Percentiles rank a stretch among this genome's conserved stretches.
phyloP scores from a whole-genome alignment of 1,139 yeast genomes.

The Kluyveromyces sp. region DNA sequence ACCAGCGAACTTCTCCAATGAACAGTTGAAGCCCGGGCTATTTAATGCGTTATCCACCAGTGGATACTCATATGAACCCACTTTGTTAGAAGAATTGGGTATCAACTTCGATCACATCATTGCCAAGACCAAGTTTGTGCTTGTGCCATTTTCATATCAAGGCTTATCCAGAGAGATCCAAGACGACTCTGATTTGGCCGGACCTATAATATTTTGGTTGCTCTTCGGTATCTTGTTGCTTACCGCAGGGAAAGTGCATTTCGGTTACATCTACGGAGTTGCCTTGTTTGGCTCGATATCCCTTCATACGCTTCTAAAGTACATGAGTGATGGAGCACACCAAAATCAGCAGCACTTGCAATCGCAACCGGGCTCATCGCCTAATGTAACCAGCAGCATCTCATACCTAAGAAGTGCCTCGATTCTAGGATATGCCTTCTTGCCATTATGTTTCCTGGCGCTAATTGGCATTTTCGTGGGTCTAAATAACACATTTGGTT shows the following conservation, averaged over 20 bases:
- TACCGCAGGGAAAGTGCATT: slow-evolving; percentile 86
- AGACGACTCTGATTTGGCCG: slow-evolving; percentile 91
- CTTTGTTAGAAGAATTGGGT: slow-evolving; percentile 85
- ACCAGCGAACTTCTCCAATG: slow-evolving; percentile 21
- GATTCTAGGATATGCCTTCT: slow-evolving; percentile 85
- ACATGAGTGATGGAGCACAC: slow-evolving; percentile 44
- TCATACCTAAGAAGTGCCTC: slow-evolving; percentile 46
- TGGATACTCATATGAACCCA: slow-evolving; percentile 92
- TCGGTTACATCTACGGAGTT: slow-evolving; percentile 94
- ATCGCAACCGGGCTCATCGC: neutral
- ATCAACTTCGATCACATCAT: slow-evolving; percentile 85
- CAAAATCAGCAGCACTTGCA: neutral
- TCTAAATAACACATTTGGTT: slow-evolving; percentile 71
- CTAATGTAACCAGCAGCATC: neutral
- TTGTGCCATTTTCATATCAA: slow-evolving; percentile 63
- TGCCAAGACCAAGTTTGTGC: slow-evolving; percentile 76
- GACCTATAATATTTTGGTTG: slow-evolving; percentile 85
- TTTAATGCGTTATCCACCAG: slow-evolving; percentile 89
- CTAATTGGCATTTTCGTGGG: slow-evolving; percentile 61
- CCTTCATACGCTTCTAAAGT: slow-evolving; percentile 72
- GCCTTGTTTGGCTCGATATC: slow-evolving; percentile 87
- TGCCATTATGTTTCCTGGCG: slow-evolving; percentile 80
- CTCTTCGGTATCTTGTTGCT: slow-evolving; percentile 79
- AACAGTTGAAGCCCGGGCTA: slow-evolving; percentile 64
- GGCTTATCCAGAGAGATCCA: slow-evolving; percentile 48